Conservation (phyloP, 495 filamentous ascomycete species). For the Penicillium pancosmium region DNA sequence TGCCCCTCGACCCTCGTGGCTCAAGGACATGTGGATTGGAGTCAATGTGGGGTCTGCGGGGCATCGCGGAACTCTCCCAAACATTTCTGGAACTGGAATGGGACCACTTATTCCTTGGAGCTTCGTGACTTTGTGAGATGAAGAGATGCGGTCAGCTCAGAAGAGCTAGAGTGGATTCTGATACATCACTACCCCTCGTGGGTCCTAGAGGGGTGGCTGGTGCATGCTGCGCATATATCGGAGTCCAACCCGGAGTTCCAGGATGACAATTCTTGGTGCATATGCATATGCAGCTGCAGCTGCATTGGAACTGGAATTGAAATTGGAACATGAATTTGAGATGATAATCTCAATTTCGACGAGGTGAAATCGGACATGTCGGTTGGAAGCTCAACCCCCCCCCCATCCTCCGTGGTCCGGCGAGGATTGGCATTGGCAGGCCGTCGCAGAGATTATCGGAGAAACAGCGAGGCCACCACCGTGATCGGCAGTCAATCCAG, state of each 20-base stretch:
- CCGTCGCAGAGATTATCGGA: neutral
- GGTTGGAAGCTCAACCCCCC: neutral
- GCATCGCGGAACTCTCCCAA: neutral
- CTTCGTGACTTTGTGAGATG: neutral
- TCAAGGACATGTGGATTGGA: neutral
- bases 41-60: constrained; percentile 7
- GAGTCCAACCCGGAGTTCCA: constrained; percentile 3
- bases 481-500: constrained; percentile 1
- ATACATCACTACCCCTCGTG: constrained; percentile 6
- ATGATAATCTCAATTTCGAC: neutral
- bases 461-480: neutral
- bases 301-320: no score
- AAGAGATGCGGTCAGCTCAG: constrained; percentile 5
- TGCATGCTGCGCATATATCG: neutral
- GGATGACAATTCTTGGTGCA: neutral
- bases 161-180: neutral
- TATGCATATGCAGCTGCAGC: neutral
- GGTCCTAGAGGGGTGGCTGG: neutral
- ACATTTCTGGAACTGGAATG: no score
- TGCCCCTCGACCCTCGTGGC: no score
- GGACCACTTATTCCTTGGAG: neutral
- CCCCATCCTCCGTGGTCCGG: neutral
- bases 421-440: neutral
- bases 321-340: no score
- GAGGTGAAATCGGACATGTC: neutral